phyloP scores from a whole-genome alignment of 257 asterid species.

The Solanum megistacrolobum region DNA sequence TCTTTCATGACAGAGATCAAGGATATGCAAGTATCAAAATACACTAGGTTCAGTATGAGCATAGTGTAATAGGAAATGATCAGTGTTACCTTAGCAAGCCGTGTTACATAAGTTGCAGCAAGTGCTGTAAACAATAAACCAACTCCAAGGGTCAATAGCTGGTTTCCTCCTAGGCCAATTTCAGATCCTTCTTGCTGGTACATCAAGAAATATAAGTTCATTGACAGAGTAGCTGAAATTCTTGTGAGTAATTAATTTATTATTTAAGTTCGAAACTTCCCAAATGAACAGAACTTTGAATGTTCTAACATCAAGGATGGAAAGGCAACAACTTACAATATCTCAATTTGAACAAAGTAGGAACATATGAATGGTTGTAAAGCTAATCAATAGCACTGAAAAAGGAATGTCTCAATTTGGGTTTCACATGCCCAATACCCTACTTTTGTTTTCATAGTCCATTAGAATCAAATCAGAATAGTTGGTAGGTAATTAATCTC shows the following conservation, averaged over 20 bases:
- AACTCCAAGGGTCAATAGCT: slow-evolving; percentile 59
- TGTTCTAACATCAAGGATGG: neutral
- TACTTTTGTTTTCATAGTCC: neutral
- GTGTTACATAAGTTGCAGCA: slow-evolving; percentile 80
- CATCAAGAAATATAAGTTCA: neutral
- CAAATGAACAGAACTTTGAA: neutral
- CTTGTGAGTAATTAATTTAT: neutral
- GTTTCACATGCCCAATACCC: neutral
- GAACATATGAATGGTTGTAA: neutral
- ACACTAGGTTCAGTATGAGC: neutral
- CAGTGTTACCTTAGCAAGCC: slow-evolving; percentile 71
- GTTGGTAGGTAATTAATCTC: neutral
- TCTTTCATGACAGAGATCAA: neutral
- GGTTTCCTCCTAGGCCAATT: slow-evolving; percentile 47
- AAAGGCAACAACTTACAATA: neutral
- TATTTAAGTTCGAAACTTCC: neutral
- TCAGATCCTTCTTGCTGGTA: slow-evolving; percentile 83
- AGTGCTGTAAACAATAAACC: slow-evolving; percentile 73
- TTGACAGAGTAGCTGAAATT: neutral
- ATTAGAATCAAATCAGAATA: neutral
- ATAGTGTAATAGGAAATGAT: neutral
- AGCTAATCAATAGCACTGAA: neutral
- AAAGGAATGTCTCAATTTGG: neutral
- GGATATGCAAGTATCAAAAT: neutral
- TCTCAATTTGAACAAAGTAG: neutral